A percentile compares a stretch with the other conserved stretches of the same genome.
Conservation (phyloP, 2,329 filamentous ascomycete genomes). For the Fusarium sp. region DNA sequence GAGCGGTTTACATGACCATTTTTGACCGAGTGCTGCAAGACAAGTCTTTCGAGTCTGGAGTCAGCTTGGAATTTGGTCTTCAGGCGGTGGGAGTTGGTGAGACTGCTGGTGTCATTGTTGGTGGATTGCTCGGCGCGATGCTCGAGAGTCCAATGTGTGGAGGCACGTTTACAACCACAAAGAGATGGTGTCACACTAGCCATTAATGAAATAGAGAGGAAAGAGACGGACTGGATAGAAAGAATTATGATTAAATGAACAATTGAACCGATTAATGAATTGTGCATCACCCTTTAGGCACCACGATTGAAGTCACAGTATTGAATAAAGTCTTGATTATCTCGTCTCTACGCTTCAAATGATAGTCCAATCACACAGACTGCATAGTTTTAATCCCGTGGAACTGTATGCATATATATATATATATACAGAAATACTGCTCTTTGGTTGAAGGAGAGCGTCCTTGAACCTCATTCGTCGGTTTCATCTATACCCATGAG, state of each 20-base stretch:
- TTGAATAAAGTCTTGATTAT: neutral
- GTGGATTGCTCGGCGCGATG: slow-evolving; percentile 43
- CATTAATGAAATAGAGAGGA: slow-evolving; percentile 4
- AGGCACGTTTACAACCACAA: slow-evolving; percentile 5
- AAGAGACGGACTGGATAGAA: neutral
- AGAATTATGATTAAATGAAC: slow-evolving; percentile 4
- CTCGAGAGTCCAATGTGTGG: slow-evolving; percentile 45
- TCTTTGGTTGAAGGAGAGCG: neutral
- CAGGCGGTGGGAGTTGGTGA: slow-evolving; percentile 49
- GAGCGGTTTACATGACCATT: slow-evolving; percentile 48
- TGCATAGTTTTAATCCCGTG: no score
- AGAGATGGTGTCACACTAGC: slow-evolving; percentile 48
- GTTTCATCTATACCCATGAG: neutral
- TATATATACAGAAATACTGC: neutral
- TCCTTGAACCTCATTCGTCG: slow-evolving; percentile 10
- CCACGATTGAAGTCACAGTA: no score
- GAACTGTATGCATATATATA: no score
- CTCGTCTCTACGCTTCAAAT: no score
- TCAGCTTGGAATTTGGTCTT: slow-evolving; percentile 48
- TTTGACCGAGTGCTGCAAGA: slow-evolving; percentile 40
- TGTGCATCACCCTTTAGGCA: no score
- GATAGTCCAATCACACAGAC: no score
- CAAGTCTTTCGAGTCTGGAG: slow-evolving; percentile 20
- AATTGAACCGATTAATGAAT: neutral
- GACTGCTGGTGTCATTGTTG: slow-evolving; percentile 45